Percentiles rank a stretch among this genome's conserved stretches.
Conservation (phyloP, 1,284 basidiomycete species). For the Cryptococcus jaspeensis region DNA sequence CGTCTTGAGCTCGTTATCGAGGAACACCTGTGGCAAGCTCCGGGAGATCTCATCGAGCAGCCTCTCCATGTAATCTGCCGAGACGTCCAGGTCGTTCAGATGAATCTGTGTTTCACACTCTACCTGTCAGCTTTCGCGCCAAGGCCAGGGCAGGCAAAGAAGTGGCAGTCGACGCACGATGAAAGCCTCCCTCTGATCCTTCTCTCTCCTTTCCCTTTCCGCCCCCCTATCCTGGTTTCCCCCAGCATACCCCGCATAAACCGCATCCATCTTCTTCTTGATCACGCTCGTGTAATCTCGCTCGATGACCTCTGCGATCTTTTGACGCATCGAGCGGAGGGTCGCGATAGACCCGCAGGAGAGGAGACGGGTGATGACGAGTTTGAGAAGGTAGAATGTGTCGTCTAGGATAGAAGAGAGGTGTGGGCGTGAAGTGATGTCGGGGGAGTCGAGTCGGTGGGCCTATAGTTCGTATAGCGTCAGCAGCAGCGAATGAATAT, state of each 20-base stretch:
- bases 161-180: slow-evolving; percentile 61
- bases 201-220: slow-evolving; percentile 68
- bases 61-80: slow-evolving; percentile 78
- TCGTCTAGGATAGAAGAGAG: slow-evolving; percentile 74
- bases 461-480: slow-evolving; percentile 34
- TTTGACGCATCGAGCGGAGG: slow-evolving; percentile 62
- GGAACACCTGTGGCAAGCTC: slow-evolving; percentile 67
- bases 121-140: background rate
- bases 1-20: slow-evolving; percentile 58
- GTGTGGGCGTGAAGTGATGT: slow-evolving; percentile 61
- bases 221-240: slow-evolving; percentile 44
- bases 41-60: slow-evolving; percentile 68
- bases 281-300: slow-evolving; percentile 74
- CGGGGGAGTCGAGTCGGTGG: slow-evolving; percentile 63
- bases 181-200: slow-evolving; percentile 71
- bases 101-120: slow-evolving; percentile 59
- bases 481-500: background rate
- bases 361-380: slow-evolving; percentile 70
- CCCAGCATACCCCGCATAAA: slow-evolving; percentile 61
- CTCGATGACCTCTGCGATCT: slow-evolving; percentile 71
- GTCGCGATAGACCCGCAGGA: slow-evolving; percentile 67
- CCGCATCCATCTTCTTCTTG: slow-evolving; percentile 77
- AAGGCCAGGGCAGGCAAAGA: background rate
- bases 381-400: slow-evolving; percentile 88
- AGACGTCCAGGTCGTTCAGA: slow-evolving; percentile 85